Percentiles rank a stretch among this genome's conserved stretches.
Conservation (phyloP, 108 stramenopile genomes). For the Aurantiochytrium sp. region DNA sequence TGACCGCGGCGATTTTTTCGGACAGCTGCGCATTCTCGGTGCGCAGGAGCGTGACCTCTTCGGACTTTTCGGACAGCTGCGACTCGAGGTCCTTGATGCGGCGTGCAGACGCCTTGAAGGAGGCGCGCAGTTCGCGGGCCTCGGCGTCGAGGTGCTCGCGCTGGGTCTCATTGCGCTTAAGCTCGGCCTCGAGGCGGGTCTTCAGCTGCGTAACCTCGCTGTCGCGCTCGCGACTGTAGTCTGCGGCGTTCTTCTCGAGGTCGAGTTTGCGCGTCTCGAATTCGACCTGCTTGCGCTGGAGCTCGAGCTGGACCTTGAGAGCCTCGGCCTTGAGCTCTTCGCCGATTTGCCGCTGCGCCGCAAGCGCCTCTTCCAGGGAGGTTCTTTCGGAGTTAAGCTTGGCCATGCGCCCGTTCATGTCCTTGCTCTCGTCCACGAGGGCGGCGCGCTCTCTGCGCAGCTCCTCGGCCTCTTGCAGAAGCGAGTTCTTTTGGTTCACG, state of each 20-base stretch:
- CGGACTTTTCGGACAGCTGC: not conserved
- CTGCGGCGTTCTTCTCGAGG: not conserved
- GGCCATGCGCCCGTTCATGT: not conserved
- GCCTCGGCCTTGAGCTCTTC: not conserved
- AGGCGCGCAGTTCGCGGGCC: not conserved
- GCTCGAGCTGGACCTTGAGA: constrained; percentile 15
- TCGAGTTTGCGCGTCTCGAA: not conserved
- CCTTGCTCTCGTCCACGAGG: not conserved
- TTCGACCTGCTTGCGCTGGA: constrained; percentile 25
- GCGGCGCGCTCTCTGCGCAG: constrained; percentile 1
- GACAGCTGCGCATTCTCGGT: not conserved
- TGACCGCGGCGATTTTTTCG: not conserved
- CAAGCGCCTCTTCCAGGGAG: not conserved
- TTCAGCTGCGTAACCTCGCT: not conserved
- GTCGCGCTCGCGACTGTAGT: not conserved
- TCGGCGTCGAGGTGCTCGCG: not conserved
- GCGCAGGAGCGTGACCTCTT: not conserved
- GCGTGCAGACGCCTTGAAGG: constrained; percentile 1
- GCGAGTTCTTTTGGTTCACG: constrained; percentile 11
- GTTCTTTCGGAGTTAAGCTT: not conserved
- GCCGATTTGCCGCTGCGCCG: not conserved
- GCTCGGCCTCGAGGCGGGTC: not conserved
- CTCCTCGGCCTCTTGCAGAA: not conserved
- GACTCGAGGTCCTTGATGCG: not conserved
- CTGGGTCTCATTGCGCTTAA: not conserved